A percentile compares a stretch with the other conserved stretches of the same genome.
Conservation (phyloP, 306 rosid genomes). For the Inga laurina region DNA sequence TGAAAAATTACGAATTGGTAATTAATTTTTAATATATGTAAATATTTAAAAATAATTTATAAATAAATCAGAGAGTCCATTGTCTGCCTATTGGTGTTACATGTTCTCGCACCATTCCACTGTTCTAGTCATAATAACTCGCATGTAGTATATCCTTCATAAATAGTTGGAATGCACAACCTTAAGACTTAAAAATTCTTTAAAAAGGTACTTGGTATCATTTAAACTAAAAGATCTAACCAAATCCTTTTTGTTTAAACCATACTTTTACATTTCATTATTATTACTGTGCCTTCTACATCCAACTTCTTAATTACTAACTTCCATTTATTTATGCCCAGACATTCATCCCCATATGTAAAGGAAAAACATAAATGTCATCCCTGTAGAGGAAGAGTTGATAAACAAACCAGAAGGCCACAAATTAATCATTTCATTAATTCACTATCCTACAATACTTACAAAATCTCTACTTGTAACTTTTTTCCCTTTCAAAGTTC, state of each 20-base stretch:
- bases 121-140: too few species aligned
- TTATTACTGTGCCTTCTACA: background rate
- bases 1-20: background rate
- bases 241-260: too few species aligned
- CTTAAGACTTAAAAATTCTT: too few species aligned
- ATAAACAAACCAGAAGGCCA: background rate
- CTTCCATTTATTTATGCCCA: too few species aligned
- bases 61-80: background rate
- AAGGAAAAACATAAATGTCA: background rate
- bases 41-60: background rate
- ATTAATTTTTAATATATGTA: background rate
- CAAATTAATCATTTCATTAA: constrained; percentile 1
- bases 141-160: too few species aligned
- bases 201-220: too few species aligned
- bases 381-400: background rate
- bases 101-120: too few species aligned
- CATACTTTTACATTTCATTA: too few species aligned
- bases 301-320: background rate
- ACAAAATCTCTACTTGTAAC: background rate
- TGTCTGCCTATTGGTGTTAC: background rate
- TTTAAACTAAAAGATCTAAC: too few species aligned
- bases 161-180: too few species aligned
- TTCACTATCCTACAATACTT: constrained; percentile 4
- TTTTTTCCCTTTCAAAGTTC: background rate
- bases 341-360: too few species aligned